A percentile compares a stretch with the other conserved stretches of the same genome.
Conservation (phyloP, 371 early-diverging fungal genomes). For the Saksenaea oblongispora region DNA sequence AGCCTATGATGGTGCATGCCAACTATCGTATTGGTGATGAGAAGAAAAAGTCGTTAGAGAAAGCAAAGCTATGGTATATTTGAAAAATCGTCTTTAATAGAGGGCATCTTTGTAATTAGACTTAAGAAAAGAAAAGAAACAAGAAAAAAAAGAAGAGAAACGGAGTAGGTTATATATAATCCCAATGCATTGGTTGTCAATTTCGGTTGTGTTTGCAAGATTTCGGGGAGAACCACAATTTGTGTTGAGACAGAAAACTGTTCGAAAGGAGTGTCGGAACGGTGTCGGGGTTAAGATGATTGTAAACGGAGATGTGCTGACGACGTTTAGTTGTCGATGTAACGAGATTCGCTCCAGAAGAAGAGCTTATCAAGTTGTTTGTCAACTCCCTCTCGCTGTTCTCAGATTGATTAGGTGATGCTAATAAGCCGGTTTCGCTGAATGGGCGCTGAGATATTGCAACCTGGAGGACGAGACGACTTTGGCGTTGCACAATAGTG, state of each 20-base stretch:
- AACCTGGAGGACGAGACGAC: conserved; percentile 40
- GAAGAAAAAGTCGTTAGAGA: conserved; percentile 49
- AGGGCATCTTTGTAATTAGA: too few relatives aligned
- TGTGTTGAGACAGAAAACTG: background rate
- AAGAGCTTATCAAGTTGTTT: conserved; percentile 21
- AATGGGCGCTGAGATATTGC: conserved; percentile 42
- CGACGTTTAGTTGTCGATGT: background rate
- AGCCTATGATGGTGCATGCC: conserved; percentile 53
- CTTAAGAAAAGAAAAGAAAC: too few relatives aligned
- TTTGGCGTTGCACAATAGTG: conserved; percentile 34
- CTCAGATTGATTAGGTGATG: conserved; percentile 20
- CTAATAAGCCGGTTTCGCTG: conserved; percentile 41
- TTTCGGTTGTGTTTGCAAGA: too few relatives aligned
- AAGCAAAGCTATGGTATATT: conserved; percentile 48
- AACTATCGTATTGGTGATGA: conserved; percentile 54
- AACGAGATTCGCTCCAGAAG: conserved; percentile 11
- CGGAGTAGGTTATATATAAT: too few relatives aligned
- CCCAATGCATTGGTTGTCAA: background rate
- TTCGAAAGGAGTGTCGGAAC: background rate
- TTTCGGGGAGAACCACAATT: background rate
- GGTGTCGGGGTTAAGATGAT: background rate
- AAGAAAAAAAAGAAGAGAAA: too few relatives aligned
- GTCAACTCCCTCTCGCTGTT: conserved; percentile 29
- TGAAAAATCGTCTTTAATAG: too few relatives aligned
- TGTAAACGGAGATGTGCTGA: conserved; percentile 5